Base-by-base conservation (phyloP, 2,329 filamentous ascomycete species). In the Diaporthe sp. region DNA sequence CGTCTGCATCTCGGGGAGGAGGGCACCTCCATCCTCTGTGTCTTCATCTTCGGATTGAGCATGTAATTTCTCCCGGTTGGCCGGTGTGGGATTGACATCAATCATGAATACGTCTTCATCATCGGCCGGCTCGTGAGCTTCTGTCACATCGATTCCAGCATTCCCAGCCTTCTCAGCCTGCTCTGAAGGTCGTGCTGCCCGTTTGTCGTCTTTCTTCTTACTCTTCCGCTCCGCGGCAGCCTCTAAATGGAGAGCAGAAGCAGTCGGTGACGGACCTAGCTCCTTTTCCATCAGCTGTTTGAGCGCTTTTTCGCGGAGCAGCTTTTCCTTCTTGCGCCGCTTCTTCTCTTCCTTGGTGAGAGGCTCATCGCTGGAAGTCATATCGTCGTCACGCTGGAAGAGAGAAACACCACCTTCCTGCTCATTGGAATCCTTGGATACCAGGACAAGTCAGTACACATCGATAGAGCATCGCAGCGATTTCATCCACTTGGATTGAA, bases 51-150 rank as follows among this genome's bases (percentile, higher is more conserved):
- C 73, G 47, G 73, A 72, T 25, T 30, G 40, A 45, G 28, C 68
- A 7, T 64, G 64, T 35, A 67, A 72, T n/a, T 17, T 71, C 68
- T 38, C 35, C 15, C 74, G 72, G 71, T 79, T 73, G 45, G 78
- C 72, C 2, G 73, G 74, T 8, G 78, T 79, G n/a, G 78, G 76
- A n/a, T 79, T 79, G 22, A 76, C 77, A 58, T 81, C 80, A 61
- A 81, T 76, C 17, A 77, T 73, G 74, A 80, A 80, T 66, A 80
- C 25, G 30, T 75, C 74, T 13, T 71, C 70, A 61, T n/a, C 50
- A 33, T 45, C 35, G 33, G 54, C 28, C 17, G 71, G 33, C 30
- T 28, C 72, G 25, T 66, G 60, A 42, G 75, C 72, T n/a, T 45
- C 61, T 42, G 70, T 33, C 30, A 38, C 28, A 28, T 35, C 19